A percentile compares a stretch with the other conserved stretches of the same genome.
Conservation (phyloP, 2,329 filamentous ascomycete genomes). For the Cytospora chrysosperma region DNA sequence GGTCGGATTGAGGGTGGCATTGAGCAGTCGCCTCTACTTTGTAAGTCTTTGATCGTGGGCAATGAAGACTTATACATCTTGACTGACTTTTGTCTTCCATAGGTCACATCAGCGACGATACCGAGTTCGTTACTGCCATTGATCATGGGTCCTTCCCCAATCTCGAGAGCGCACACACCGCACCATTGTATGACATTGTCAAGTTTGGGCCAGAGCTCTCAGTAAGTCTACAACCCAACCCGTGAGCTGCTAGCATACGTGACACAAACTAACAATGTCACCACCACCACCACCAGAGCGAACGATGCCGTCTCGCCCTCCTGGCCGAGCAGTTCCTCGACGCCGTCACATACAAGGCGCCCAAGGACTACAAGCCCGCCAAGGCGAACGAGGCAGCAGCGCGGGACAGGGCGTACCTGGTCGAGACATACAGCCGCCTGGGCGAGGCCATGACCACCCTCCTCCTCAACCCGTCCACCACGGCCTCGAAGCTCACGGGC, state of each 20-base stretch:
- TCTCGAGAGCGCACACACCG: constrained; percentile 40
- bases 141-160: constrained; percentile 55
- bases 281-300: constrained; percentile 45
- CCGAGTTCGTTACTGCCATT: constrained; percentile 42
- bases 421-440: constrained; percentile 43
- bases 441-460: constrained; percentile 43
- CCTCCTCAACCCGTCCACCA: constrained; percentile 34
- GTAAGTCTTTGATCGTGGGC: constrained; percentile 37
- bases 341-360: constrained; percentile 46
- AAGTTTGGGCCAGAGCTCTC: constrained; percentile 52
- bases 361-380: constrained; percentile 49
- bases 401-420: constrained; percentile 45
- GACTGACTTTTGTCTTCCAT: not conserved
- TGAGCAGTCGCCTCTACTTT: constrained; percentile 44
- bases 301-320: constrained; percentile 48
- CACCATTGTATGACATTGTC: constrained; percentile 44
- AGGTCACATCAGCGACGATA: constrained; percentile 44
- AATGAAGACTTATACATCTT: constrained; percentile 3
- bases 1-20: constrained; percentile 40
- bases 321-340: constrained; percentile 53
- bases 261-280: not conserved
- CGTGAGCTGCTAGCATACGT: not conserved
- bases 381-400: constrained; percentile 38
- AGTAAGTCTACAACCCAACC: constrained; percentile 36
- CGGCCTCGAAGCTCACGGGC: constrained; percentile 36